These are phyloP conservation scores for Zangia roseola DNA, from an alignment of 768 basidiomycete species.

Conservation along the genomic window DNA sequence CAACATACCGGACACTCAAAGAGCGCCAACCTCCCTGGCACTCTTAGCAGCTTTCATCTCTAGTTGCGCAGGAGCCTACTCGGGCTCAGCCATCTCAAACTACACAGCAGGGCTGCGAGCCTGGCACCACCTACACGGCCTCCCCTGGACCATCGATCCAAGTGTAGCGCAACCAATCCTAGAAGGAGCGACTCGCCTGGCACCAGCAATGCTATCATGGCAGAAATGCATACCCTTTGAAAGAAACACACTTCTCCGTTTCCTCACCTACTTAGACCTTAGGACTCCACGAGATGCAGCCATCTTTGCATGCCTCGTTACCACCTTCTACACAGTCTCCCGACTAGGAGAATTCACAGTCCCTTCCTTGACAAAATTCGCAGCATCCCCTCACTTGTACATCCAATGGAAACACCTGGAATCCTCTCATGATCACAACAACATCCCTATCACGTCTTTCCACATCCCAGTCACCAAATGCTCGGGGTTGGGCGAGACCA, in stretches of 20 bases:
- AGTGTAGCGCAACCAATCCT: background rate
- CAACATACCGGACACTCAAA: background rate
- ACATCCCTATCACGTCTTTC: too few relatives aligned
- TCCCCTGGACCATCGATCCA: background rate
- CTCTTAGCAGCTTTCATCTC: background rate
- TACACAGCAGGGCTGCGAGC: rapidly evolving
- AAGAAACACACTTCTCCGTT: background rate
- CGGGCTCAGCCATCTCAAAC: background rate
- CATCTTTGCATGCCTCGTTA: background rate
- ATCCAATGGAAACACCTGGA: too few relatives aligned
- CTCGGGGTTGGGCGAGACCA: too few relatives aligned
- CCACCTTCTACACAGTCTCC: too few relatives aligned
- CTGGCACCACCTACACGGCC: constrained; percentile 2
- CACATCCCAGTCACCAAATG: too few relatives aligned
- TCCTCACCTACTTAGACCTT: background rate
- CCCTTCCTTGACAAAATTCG: too few relatives aligned
- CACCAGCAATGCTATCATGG: background rate
- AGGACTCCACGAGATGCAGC: background rate
- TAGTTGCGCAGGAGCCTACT: background rate
- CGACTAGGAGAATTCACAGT: too few relatives aligned
- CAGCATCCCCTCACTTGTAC: too few relatives aligned
- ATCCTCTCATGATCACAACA: too few relatives aligned
- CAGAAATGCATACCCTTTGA: background rate
- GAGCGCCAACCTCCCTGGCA: rapidly evolving
- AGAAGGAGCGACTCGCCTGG: background rate